phyloP scores from a whole-genome alignment of 306 rosid genomes.

The Gastrolobium villosum region DNA sequence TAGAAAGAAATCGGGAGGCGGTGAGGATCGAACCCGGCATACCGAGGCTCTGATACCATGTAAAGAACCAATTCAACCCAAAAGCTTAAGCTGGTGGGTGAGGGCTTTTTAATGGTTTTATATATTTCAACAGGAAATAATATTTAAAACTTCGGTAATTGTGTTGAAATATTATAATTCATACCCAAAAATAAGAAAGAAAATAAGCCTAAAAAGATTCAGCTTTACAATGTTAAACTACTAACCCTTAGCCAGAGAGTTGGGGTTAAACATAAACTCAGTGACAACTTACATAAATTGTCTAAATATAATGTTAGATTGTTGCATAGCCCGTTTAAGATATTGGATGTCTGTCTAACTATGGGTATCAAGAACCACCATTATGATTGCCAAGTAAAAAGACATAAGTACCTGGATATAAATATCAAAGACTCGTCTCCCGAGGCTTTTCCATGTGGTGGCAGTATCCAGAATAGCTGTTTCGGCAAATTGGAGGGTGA shows the following conservation, averaged over 20 bases:
- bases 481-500: constrained; percentile 78
- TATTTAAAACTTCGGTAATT: not conserved
- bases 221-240: constrained; percentile 17
- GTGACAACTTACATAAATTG: not conserved
- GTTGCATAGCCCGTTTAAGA: not conserved
- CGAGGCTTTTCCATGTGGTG: constrained; percentile 70
- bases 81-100: too few species aligned
- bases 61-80: too few species aligned
- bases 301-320: not conserved
- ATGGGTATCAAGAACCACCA: not conserved
- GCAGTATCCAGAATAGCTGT: constrained; percentile 51
- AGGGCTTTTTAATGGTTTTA: too few species aligned
- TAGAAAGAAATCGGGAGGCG: too few species aligned
- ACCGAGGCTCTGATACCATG: too few species aligned
- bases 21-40: too few species aligned
- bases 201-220: not conserved
- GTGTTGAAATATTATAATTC: not conserved
- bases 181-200: not conserved
- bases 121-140: too few species aligned
- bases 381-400: not conserved
- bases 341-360: not conserved
- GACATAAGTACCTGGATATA: constrained; percentile 70
- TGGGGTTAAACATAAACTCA: not conserved
- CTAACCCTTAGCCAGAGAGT: not conserved
- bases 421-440: constrained; percentile 77